A percentile compares a stretch with the other conserved stretches of the same genome.
phyloP scores from a whole-genome alignment of 768 basidiomycete species.

The Mycena haematopus region DNA sequence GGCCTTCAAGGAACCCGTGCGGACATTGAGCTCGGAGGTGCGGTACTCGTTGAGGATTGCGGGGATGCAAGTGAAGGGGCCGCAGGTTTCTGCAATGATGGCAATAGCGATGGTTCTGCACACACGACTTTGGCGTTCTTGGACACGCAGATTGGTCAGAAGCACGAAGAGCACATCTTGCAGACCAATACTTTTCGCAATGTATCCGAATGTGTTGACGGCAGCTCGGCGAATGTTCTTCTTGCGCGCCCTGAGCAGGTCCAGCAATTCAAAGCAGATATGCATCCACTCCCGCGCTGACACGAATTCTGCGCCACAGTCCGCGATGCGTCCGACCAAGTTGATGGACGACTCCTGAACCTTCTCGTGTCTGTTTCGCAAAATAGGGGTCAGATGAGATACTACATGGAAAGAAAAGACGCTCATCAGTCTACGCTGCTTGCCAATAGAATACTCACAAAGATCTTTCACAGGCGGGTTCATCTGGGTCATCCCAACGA shows the following conservation, averaged over 20 bases:
- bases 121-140: slow-evolving; percentile 98
- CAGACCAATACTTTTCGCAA: slow-evolving; percentile 98
- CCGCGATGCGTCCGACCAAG: slow-evolving; percentile 96
- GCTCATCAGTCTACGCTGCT: slow-evolving; percentile 12
- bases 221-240: slow-evolving; percentile 98
- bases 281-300: slow-evolving; percentile 99
- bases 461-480: slow-evolving; percentile 99
- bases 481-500: slow-evolving; percentile 99
- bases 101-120: slow-evolving; percentile 98
- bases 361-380: slow-evolving; percentile 98
- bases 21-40: slow-evolving; percentile 96
- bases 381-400: slow-evolving; percentile 98
- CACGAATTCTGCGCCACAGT: slow-evolving; percentile 98
- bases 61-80: slow-evolving; percentile 98
- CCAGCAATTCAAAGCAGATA: slow-evolving; percentile 97
- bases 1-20: slow-evolving; percentile 98
- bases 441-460: slow-evolving; percentile 60
- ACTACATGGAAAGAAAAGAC: slow-evolving; percentile 48
- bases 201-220: slow-evolving; percentile 99
- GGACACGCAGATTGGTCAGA: slow-evolving; percentile 94
- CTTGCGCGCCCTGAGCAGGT: slow-evolving; percentile 97
- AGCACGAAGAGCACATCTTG: slow-evolving; percentile 97
- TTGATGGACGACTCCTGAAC: slow-evolving; percentile 99
- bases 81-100: slow-evolving; percentile 92
- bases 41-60: slow-evolving; percentile 99